Conservation (phyloP, 192 early-diverging fungal genomes). For the Coemansia sp. region DNA sequence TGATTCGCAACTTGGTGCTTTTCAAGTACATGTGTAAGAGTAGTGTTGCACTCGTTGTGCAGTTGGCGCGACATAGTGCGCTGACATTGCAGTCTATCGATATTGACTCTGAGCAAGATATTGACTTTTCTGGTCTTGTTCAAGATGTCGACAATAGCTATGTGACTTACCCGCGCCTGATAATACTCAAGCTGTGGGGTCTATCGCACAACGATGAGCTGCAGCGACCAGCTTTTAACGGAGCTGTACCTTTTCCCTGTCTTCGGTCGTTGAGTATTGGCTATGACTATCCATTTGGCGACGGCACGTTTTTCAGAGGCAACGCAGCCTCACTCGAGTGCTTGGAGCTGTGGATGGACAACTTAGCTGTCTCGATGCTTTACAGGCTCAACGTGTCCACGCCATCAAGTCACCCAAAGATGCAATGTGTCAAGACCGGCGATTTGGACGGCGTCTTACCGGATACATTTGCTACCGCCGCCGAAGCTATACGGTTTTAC, state of each 20-base stretch:
- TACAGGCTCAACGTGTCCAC: background rate
- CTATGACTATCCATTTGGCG: background rate
- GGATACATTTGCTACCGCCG: background rate
- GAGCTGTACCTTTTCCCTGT: background rate
- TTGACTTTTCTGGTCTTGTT: too few relatives aligned
- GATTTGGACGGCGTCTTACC: too few relatives aligned
- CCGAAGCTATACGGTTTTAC: background rate
- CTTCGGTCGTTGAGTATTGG: background rate
- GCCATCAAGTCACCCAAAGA: background rate
- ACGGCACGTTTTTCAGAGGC: background rate
- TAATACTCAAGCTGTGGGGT: too few relatives aligned
- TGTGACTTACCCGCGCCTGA: too few relatives aligned
- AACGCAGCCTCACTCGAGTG: background rate
- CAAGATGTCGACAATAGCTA: too few relatives aligned
- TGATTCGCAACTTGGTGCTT: too few relatives aligned
- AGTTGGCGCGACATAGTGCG: too few relatives aligned
- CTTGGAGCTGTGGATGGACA: background rate
- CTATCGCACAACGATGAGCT: too few relatives aligned
- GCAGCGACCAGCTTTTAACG: background rate
- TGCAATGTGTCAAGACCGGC: background rate
- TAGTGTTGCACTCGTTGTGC: too few relatives aligned
- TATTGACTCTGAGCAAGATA: too few relatives aligned
- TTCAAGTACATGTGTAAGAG: too few relatives aligned
- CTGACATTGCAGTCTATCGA: too few relatives aligned
- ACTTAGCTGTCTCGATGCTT: background rate